phyloP scores from a whole-genome alignment of 1,139 yeast species.

The Suhomyces maxii region DNA sequence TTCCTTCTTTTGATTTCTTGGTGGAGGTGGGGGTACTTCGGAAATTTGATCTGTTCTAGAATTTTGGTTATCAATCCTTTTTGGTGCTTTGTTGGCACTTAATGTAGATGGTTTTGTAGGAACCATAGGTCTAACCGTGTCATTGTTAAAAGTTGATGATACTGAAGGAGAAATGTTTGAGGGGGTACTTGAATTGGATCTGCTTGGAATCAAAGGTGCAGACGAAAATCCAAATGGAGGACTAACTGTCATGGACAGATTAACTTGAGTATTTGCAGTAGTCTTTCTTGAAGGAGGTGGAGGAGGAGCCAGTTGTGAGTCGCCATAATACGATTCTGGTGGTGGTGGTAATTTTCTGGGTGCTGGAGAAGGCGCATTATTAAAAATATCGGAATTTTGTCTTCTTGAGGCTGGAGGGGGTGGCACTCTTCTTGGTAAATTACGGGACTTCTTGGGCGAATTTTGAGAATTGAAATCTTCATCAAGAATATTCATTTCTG shows the following conservation, averaged over 20 bases:
- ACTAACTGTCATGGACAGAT: slow-evolving; percentile 12
- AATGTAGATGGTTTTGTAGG: slow-evolving; percentile 38
- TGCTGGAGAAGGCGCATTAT: slow-evolving; percentile 6
- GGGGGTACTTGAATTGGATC: slow-evolving; percentile 34
- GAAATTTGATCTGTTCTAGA: neutral
- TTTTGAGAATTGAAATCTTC: slow-evolving; percentile 18
- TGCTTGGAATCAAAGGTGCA: slow-evolving; percentile 42
- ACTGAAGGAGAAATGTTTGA: slow-evolving; percentile 8
- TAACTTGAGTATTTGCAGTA: slow-evolving; percentile 4
- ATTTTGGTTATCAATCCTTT: neutral
- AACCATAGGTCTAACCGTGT: slow-evolving; percentile 31
- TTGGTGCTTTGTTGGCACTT: slow-evolving; percentile 18
- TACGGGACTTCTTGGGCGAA: slow-evolving; percentile 2
- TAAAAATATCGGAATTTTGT: slow-evolving; percentile 10
- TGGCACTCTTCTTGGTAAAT: slow-evolving; percentile 35
- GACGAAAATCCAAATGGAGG: slow-evolving; percentile 40
- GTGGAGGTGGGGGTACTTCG: slow-evolving; percentile 18
- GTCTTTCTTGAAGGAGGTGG: slow-evolving; percentile 32
- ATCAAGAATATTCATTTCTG: slow-evolving; percentile 41
- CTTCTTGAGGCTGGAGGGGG: slow-evolving; percentile 39
- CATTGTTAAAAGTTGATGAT: neutral
- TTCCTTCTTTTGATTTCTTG: slow-evolving; percentile 3
- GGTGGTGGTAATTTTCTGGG: slow-evolving; percentile 27
- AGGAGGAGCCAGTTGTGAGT: slow-evolving; percentile 16
- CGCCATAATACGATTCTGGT: slow-evolving; percentile 13